Conservation (phyloP, 2,329 filamentous ascomycete species). For the Cercospora beticola region DNA sequence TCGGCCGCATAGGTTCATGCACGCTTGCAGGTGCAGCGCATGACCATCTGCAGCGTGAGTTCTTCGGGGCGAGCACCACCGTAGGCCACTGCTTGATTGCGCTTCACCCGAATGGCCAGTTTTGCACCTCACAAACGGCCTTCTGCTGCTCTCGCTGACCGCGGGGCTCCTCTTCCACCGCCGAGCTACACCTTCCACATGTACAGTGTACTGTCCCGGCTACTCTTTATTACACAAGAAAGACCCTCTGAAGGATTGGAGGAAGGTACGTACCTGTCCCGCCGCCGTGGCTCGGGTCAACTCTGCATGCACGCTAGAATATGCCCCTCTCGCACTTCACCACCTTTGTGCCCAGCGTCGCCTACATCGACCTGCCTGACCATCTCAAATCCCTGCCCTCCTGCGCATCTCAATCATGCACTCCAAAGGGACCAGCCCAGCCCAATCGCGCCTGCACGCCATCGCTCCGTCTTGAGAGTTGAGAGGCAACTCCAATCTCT, state of each 20-base stretch:
- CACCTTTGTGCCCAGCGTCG: not conserved
- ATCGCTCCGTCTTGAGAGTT: too few species aligned
- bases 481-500: too few species aligned
- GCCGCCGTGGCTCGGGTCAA: not conserved
- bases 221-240: not conserved
- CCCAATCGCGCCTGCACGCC: too few species aligned
- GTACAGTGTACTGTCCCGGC: not conserved
- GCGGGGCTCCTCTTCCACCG: not conserved
- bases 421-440: not conserved
- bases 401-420: not conserved
- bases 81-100: not conserved
- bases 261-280: conserved; percentile 1
- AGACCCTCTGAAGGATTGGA: not conserved
- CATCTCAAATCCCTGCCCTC: not conserved
- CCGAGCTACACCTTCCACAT: not conserved
- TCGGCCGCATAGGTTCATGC: not conserved
- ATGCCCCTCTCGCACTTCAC: not conserved
- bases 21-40: not conserved
- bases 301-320: not conserved
- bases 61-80: not conserved
- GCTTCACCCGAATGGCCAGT: not conserved
- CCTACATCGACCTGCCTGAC: not conserved
- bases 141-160: not conserved
- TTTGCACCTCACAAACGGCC: not conserved
- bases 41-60: not conserved